Evolutionary conservation across 2,329 filamentous ascomycete species (phyloP).

Genomic region (Stagonosporopsis vannaccii): DNA sequence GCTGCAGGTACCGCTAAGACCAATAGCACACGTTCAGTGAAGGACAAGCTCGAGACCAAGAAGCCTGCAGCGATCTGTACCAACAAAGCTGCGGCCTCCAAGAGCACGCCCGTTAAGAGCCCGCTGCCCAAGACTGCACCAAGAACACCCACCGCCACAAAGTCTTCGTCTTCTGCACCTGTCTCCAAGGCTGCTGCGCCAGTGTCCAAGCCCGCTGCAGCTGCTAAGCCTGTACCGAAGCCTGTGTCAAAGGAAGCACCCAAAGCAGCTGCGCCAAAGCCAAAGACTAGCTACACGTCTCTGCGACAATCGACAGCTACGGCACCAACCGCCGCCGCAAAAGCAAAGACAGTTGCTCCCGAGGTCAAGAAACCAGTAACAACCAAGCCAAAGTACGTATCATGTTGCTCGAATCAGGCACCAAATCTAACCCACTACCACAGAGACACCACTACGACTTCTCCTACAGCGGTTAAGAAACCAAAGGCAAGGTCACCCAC

Average conservation of each 20-base stretch:
- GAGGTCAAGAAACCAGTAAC: constrained; percentile 37
- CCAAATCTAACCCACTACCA: background rate
- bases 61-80: constrained; percentile 46
- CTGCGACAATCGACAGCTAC: constrained; percentile 35
- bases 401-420: background rate
- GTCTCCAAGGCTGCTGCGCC: constrained; percentile 20
- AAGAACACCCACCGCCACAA: constrained; percentile 41
- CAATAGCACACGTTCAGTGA: constrained; percentile 30
- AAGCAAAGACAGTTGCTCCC: constrained; percentile 27
- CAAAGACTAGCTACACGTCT: constrained; percentile 40
- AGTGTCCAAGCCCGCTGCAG: constrained; percentile 25
- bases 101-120: constrained; percentile 39
- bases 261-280: constrained; percentile 29
- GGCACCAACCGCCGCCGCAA: constrained; percentile 30
- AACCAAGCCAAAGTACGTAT: constrained; percentile 24
- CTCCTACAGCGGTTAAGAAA: constrained; percentile 47
- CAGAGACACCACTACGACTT: constrained; percentile 28
- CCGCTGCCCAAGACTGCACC: constrained; percentile 40
- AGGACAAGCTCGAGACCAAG: constrained; percentile 36
- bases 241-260: constrained; percentile 31
- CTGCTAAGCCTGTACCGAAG: constrained; percentile 23
- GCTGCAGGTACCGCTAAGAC: constrained; percentile 21
- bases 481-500: constrained; percentile 67
- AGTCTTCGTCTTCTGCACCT: constrained; percentile 26
- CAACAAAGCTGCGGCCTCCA: constrained; percentile 34